Evolutionary conservation across 805 yeast genomes (phyloP).

Genomic region (Nakazawaea holstii): DNA sequence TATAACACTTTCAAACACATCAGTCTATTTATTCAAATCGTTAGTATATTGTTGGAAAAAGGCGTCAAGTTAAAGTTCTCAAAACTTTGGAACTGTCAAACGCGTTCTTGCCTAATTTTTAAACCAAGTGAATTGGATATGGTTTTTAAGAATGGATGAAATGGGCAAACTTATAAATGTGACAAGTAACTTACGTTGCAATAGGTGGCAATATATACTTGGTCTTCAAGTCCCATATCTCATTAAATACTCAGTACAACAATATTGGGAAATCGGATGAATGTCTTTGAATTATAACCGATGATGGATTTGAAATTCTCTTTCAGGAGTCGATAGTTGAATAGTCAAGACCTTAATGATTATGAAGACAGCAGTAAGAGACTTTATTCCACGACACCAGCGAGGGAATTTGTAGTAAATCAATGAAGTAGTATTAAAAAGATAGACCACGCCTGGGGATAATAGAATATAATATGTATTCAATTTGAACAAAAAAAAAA

Average conservation of each 20-base stretch:
- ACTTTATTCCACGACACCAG: too few species aligned
- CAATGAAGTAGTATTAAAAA: neutral
- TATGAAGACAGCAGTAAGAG: too few species aligned
- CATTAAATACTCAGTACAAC: too few species aligned
- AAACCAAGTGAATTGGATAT: neutral
- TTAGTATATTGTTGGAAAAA: too few species aligned
- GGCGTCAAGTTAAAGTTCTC: too few species aligned
- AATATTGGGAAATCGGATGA: neutral
- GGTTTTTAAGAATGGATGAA: too few species aligned
- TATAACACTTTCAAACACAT: slow-evolving; percentile 58
- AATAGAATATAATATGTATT: neutral
- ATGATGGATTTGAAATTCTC: too few species aligned
- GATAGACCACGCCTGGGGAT: neutral
- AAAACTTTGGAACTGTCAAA: too few species aligned
- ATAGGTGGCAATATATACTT: slow-evolving; percentile 38
- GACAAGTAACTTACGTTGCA: slow-evolving; percentile 38
- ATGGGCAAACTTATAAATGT: neutral
- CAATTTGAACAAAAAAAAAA: neutral
- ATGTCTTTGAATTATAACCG: too few species aligned
- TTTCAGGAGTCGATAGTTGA: neutral
- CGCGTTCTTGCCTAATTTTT: neutral
- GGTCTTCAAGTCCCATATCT: slow-evolving; percentile 12
- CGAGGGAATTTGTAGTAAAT: too few species aligned
- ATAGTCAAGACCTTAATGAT: too few species aligned
- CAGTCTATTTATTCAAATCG: too few species aligned